Evolutionary conservation across 768 basidiomycete species (phyloP).

Genomic region (Candolleomyces efflorescens): DNA sequence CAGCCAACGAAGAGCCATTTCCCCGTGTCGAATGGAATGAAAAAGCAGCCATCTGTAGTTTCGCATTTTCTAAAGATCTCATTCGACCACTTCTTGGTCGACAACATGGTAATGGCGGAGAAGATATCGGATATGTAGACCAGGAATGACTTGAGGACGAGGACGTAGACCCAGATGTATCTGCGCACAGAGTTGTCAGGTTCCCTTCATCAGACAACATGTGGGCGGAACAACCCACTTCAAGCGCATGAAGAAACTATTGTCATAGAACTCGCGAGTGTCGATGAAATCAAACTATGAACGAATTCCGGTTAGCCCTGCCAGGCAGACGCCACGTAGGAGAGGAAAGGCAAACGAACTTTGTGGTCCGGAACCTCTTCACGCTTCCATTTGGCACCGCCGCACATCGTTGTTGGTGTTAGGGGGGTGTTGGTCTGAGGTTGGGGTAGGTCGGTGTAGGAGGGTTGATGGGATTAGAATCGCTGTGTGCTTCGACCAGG

Average conservation of each 20-base stretch:
- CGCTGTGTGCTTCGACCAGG: constrained; percentile 19
- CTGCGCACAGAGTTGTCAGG: constrained; percentile 33
- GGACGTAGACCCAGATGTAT: constrained; percentile 90
- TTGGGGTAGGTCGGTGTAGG: constrained; percentile 18
- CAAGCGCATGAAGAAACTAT: constrained; percentile 79
- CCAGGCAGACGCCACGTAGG: neutral
- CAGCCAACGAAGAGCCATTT: constrained; percentile 98
- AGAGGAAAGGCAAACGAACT: constrained; percentile 39
- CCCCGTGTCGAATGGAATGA: constrained; percentile 83
- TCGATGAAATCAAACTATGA: constrained; percentile 94
- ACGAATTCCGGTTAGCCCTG: neutral
- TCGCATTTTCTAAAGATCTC: constrained; percentile 81
- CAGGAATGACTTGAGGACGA: constrained; percentile 92
- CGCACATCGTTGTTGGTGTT: constrained; percentile 40
- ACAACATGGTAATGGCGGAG: constrained; percentile 94
- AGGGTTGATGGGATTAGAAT: constrained; percentile 14
- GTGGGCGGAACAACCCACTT: constrained; percentile 49
- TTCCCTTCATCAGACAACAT: neutral
- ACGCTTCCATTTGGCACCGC: constrained; percentile 90
- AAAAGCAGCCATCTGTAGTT: constrained; percentile 63
- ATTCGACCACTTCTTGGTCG: constrained; percentile 86
- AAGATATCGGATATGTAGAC: constrained; percentile 98
- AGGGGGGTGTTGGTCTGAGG: constrained; percentile 19
- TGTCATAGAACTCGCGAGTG: constrained; percentile 87
- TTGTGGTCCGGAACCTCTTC: constrained; percentile 98